Conservation (phyloP, 1,139 yeast species). For the Geotrichum reessii region DNA sequence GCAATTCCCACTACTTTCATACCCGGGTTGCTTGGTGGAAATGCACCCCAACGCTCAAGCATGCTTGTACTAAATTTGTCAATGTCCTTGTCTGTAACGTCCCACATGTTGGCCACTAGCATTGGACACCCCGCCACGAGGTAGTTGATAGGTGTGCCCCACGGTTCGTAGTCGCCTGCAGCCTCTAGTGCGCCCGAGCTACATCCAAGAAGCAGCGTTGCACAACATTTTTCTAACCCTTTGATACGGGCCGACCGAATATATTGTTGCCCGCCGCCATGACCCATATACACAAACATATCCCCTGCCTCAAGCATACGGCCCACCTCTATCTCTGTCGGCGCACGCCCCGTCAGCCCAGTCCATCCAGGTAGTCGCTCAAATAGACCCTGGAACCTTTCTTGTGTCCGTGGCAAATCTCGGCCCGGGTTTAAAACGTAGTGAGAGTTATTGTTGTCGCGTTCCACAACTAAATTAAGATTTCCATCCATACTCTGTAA, state of each 20-base stretch:
- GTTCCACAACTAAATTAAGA: constrained; percentile 20
- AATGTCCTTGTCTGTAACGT: constrained; percentile 92
- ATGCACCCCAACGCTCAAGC: constrained; percentile 58
- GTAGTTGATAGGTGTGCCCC: constrained; percentile 74
- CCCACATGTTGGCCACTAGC: constrained; percentile 88
- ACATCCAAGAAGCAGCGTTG: constrained; percentile 74
- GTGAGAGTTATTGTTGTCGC: constrained; percentile 36
- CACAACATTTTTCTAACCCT: constrained; percentile 51
- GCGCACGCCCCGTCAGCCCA: constrained; percentile 51
- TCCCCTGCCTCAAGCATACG: constrained; percentile 41
- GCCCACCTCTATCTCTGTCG: constrained; percentile 49
- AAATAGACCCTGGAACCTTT: constrained; percentile 49
- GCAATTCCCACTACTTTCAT: constrained; percentile 35
- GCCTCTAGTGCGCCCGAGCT: constrained; percentile 69
- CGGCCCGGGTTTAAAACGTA: constrained; percentile 78
- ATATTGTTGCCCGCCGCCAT: constrained; percentile 91
- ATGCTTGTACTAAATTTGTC: constrained; percentile 64
- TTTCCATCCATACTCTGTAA: constrained; percentile 30
- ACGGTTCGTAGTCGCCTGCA: constrained; percentile 61
- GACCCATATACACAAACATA: constrained; percentile 80
- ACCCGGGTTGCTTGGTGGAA: constrained; percentile 24
- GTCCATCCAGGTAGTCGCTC: constrained; percentile 43
- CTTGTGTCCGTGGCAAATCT: constrained; percentile 67
- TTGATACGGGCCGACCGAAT: constrained; percentile 50
- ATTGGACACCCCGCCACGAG: constrained; percentile 75